A percentile compares a stretch with the other conserved stretches of the same genome.
phyloP scores from a whole-genome alignment of 192 early-diverging fungal species.

The Phycomyces nitens region DNA sequence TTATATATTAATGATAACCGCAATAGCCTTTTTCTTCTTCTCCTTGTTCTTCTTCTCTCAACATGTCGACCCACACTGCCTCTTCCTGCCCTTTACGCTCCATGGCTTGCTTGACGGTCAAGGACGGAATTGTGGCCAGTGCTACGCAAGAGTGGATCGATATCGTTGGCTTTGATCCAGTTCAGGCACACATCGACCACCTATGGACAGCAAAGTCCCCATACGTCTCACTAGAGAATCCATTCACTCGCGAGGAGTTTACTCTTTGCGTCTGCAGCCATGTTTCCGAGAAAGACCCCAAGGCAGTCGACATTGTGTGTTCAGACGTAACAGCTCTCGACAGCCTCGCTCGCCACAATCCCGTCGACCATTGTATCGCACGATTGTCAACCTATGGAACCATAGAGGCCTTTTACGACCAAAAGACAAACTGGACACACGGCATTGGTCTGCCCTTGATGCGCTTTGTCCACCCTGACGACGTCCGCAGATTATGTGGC shows the following conservation, averaged over 20 bases:
- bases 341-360: background rate
- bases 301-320: conserved; percentile 1
- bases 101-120: conserved; percentile 5
- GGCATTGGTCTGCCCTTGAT: conserved; percentile 23
- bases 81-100: conserved; percentile 17
- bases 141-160: background rate
- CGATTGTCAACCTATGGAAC: conserved; percentile 30
- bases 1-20: too few species aligned
- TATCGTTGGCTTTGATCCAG: conserved; percentile 6
- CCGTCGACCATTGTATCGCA: conserved; percentile 7
- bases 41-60: background rate
- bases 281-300: background rate
- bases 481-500: conserved; percentile 17
- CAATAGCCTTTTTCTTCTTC: background rate
- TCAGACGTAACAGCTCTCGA: conserved; percentile 10
- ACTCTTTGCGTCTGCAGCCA: conserved; percentile 16
- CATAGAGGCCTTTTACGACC: conserved; percentile 21
- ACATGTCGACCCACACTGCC: background rate
- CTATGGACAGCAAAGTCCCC: conserved; percentile 3
- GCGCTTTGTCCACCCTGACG: conserved; percentile 28
- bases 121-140: background rate
- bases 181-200: background rate
- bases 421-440: background rate
- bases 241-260: background rate
- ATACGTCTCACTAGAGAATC: conserved; percentile 7